Evolutionary conservation across 495 filamentous ascomycete genomes (phyloP).

Genomic region (Choiromyces venosus): DNA sequence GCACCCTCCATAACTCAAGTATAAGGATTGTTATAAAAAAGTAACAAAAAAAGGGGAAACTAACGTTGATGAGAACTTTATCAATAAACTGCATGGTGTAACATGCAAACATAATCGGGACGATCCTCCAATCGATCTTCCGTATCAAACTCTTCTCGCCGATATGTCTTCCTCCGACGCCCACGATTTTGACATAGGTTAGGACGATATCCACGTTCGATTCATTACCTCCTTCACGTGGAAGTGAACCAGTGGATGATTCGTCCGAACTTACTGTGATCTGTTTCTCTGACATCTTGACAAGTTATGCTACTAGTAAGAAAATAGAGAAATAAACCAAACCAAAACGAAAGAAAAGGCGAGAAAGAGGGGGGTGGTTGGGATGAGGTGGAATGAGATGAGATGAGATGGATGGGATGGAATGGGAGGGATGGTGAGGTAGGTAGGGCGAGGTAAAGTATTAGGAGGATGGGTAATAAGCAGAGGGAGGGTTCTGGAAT

Average conservation of each 20-base stretch:
- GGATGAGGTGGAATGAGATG: not conserved
- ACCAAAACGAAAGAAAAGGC: not conserved
- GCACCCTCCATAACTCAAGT: slow-evolving; percentile 23
- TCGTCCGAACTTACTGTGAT: not conserved
- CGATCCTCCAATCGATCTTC: slow-evolving; percentile 53
- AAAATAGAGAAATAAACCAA: not conserved
- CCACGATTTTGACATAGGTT: slow-evolving; percentile 41
- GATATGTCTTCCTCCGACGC: slow-evolving; percentile 31
- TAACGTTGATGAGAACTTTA: slow-evolving; percentile 59
- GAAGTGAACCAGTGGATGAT: not conserved
- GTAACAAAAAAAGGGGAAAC: slow-evolving; percentile 28
- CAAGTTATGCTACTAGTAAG: not conserved
- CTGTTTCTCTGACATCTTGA: not conserved
- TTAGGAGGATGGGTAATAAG: not conserved
- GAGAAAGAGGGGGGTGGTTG: not conserved
- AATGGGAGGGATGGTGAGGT: not conserved
- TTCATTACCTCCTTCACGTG: not conserved
- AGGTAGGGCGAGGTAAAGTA: not conserved
- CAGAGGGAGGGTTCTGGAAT: not conserved
- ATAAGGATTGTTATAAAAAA: not conserved
- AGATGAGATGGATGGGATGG: no score
- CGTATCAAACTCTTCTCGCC: slow-evolving; percentile 46
- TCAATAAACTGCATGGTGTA: slow-evolving; percentile 65
- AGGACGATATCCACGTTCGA: slow-evolving; percentile 43
- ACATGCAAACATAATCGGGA: slow-evolving; percentile 56